Base-by-base conservation (phyloP, 139 green algal species). In the Chlorella sp. region DNA sequence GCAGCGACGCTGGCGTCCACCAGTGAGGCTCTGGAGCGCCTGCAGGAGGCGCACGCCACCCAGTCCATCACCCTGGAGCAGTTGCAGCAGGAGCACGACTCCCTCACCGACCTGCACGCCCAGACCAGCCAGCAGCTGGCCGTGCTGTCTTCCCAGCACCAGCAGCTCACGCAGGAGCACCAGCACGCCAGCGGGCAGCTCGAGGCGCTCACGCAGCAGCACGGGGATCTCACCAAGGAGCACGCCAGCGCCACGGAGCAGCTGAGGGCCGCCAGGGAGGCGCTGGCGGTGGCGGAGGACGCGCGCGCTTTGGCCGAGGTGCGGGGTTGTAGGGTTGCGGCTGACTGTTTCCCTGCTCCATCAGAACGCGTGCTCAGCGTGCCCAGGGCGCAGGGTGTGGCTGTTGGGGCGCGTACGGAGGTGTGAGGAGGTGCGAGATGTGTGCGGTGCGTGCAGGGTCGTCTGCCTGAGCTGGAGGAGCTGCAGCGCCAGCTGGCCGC, bases 391-490 rank as follows among this genome's bases (percentile, higher is more conserved):
- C n/a, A n/a, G n/a, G n/a, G n/a, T n/a, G n/a, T n/a, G n/a, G n/a
- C n/a, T n/a, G n/a, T n/a, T n/a, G n/a, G n/a, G n/a, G n/a, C n/a
- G n/a, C n/a, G n/a, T n/a, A n/a, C n/a, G n/a, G n/a, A n/a, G n/a
- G n/a, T n/a, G n/a, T n/a, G n/a, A n/a, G n/a, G n/a, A n/a, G n/a
- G n/a, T n/a, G n/a, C n/a, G n/a, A n/a, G n/a, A n/a, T n/a, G n/a
- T n/a, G n/a, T n/a, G n/a, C n/a, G n/a, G n/a, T n/a, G n/a, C 69
- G 62, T 49, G 30, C 62, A 65, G 85, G 75, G 76, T 0, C 83
- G 79, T 14, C 75, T 91, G 75, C 81, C 88, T 24, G 83, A 88
- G 69, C 85, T 91, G 60, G 79, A 89, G 27, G 84, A 84, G 66
- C 65, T 88, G 26, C 75, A 83, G 64, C 49, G 35, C 6, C 78